Base-by-base conservation (phyloP, 2,329 filamentous ascomycete genomes). In the Cladosporium sp. region DNA sequence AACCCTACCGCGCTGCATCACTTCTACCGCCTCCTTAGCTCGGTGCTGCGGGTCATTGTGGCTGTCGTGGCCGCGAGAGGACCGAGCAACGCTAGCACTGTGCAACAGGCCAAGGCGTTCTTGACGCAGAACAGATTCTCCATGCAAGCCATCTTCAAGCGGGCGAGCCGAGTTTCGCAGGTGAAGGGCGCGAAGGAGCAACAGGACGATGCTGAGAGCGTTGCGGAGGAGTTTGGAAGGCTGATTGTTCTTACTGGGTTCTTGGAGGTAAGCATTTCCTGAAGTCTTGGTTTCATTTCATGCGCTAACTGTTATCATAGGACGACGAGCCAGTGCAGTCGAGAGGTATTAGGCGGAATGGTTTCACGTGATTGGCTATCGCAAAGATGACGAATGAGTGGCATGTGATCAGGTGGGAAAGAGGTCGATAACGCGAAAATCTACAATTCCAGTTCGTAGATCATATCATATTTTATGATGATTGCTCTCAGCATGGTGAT, bases 141-240 rank as follows among this genome's bases (percentile, higher is more conserved):
- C 65, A 92, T 98, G 73, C 88, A 95, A 69, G 91, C 93, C 55
- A 89, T 96, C 24, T 91, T 99, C 74, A 99, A 99, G 82, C 86
- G 93, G 71, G 92, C 91, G 72, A 92, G 92, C 0, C 91, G 91
- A 58, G 91, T 96, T 65, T 90, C 91, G 21, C 79, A 80, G 32
- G 67, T 69, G 41, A 68, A 65, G 14, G 61, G 66, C 26, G 67
- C 67, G 24, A 64, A 65, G 44, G 68, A 66, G 14, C 68, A 73
- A 54, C 87, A 88, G 62, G 83, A 88, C 65, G 86, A 65, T 11
- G 63, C 87, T 69, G 81, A 96, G 44, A 85, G 87, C 58, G 92
- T 98, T 71, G 92, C 93, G 6, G 92, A 96, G 77, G 89, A 92
- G 57, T 92, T 95, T 74, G 90, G 94, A 79, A 84, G 95, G 64